These are phyloP conservation scores for Angomonas desouzai DNA, from an alignment of 208 protist genomes.

Conservation along the genomic window DNA sequence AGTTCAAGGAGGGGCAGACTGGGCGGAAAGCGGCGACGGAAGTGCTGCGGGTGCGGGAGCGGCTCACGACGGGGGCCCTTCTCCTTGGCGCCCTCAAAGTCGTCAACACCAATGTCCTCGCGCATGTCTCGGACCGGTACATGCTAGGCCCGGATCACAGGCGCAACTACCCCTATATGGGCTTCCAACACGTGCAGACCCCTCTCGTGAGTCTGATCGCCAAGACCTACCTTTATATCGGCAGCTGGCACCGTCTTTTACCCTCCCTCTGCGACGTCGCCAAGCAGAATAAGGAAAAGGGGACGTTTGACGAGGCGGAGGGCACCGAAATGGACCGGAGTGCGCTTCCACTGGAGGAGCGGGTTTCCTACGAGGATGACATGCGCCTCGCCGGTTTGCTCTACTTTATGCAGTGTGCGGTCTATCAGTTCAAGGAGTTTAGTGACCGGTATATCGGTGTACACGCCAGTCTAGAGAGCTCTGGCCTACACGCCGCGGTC, in stretches of 20 bases:
- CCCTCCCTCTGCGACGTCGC: slow-evolving; percentile 37
- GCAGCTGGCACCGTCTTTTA: slow-evolving; percentile 64
- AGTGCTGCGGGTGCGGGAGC: slow-evolving; percentile 53
- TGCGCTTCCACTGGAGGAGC: not conserved
- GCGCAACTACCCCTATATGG: slow-evolving; percentile 82
- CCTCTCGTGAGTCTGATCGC: slow-evolving; percentile 70
- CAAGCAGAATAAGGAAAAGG: not conserved
- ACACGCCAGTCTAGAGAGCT: slow-evolving; percentile 55
- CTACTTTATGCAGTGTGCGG: slow-evolving; percentile 68
- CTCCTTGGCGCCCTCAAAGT: slow-evolving; percentile 67
- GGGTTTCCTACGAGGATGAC: slow-evolving; percentile 59
- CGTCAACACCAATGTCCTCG: slow-evolving; percentile 54
- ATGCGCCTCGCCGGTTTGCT: slow-evolving; percentile 76
- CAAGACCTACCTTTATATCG: slow-evolving; percentile 72
- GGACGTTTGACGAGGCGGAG: slow-evolving; percentile 4
- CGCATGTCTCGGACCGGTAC: slow-evolving; percentile 54
- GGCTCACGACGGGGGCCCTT: slow-evolving; percentile 68
- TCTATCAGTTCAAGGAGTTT: slow-evolving; percentile 59
- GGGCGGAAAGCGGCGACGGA: slow-evolving; percentile 31
- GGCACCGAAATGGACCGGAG: not conserved
- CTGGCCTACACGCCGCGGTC: slow-evolving; percentile 30
- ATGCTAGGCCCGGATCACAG: slow-evolving; percentile 66
- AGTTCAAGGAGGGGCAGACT: slow-evolving; percentile 33
- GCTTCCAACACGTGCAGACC: slow-evolving; percentile 84
- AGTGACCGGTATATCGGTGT: slow-evolving; percentile 52